These are phyloP conservation scores for Iberis pinnata DNA, from an alignment of 345 rosid species.

Conservation along the genomic window DNA sequence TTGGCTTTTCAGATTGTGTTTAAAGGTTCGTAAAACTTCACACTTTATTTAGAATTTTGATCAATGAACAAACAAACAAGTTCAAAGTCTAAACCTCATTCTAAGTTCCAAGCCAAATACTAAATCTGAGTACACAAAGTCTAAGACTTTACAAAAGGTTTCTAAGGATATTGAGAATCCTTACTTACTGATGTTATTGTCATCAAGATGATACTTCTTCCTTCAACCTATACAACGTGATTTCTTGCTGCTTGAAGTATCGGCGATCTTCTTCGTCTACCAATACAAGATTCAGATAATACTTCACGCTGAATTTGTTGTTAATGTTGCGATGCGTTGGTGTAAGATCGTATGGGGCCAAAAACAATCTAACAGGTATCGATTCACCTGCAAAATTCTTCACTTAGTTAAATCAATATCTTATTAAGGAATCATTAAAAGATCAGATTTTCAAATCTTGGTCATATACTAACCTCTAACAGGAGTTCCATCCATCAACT, in stretches of 20 bases:
- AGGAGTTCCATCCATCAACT: conserved; percentile 99
- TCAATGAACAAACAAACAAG: too few relatives aligned
- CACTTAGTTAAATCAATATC: not conserved
- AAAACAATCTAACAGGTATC: conserved; percentile 88
- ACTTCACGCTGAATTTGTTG: conserved; percentile 98
- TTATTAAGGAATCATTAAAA: not conserved
- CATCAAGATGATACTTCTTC: conserved; percentile 35
- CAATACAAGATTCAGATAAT: conserved; percentile 83
- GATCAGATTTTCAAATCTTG: not conserved
- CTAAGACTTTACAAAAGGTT: conserved; percentile 26
- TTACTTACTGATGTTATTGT: not conserved
- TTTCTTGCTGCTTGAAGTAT: conserved; percentile 95
- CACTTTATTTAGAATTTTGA: too few relatives aligned
- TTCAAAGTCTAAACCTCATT: not conserved
- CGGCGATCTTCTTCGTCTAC: conserved; percentile 98
- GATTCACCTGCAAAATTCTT: conserved; percentile 68
- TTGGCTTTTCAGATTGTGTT: too few relatives aligned
- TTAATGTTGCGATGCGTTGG: conserved; percentile 94
- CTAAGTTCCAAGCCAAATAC: not conserved
- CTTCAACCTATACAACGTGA: conserved; percentile 76
- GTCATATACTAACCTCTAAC: conserved; percentile 60
- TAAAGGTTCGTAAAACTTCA: too few relatives aligned
- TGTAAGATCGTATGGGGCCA: conserved; percentile 92
- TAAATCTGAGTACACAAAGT: conserved; percentile 18
- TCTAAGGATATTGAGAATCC: conserved; percentile 15